Percentiles rank a stretch among this genome's conserved stretches.
Conservation (phyloP, 257 asterid species). For the Gentiana macrophylla region DNA sequence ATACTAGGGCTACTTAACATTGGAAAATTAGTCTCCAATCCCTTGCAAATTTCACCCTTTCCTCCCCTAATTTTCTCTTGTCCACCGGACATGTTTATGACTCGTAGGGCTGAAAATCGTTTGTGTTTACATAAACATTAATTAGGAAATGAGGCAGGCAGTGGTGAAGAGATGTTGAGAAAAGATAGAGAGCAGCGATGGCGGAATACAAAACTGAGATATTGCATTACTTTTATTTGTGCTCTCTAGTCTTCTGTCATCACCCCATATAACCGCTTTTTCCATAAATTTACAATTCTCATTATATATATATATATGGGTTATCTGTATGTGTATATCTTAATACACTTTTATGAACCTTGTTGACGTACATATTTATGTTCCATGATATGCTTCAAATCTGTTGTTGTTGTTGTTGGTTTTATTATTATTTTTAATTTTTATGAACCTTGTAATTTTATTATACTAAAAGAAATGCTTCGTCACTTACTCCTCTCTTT, state of each 20-base stretch:
- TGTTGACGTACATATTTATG: too few species aligned
- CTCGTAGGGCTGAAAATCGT: background rate
- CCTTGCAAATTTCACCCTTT: background rate
- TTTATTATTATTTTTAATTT: too few species aligned
- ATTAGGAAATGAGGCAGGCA: background rate
- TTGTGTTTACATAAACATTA: background rate
- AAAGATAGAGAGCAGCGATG: conserved; percentile 38
- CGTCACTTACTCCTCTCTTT: too few species aligned
- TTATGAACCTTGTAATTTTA: too few species aligned
- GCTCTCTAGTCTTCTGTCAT: conserved; percentile 85
- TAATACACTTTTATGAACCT: too few species aligned
- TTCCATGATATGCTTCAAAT: too few species aligned
- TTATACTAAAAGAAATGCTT: too few species aligned
- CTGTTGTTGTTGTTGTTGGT: too few species aligned
- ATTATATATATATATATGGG: too few species aligned
- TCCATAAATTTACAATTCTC: background rate
- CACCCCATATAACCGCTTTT: conserved; percentile 19
- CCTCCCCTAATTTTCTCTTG: background rate
- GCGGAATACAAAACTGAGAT: conserved; percentile 16
- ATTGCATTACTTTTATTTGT: conserved; percentile 21
- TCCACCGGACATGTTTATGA: background rate
- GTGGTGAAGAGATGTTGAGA: conserved; percentile 16
- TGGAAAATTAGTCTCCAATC: too few species aligned
- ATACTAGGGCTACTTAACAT: too few species aligned
- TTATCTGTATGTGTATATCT: too few species aligned